These are phyloP conservation scores for Arctium lappa DNA, from an alignment of 129 eudicot species.

Conservation along the genomic window DNA sequence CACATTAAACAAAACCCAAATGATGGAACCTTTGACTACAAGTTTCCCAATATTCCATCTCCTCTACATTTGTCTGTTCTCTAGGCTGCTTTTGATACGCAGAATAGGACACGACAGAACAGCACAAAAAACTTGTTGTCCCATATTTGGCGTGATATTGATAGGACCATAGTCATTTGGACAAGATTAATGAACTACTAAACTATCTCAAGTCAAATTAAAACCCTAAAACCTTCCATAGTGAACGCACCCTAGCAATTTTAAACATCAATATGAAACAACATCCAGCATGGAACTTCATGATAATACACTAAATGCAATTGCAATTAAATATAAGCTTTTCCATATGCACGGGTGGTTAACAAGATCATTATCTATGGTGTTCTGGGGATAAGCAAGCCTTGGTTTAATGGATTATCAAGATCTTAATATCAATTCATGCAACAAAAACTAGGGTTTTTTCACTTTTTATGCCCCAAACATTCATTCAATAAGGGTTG, in stretches of 20 bases:
- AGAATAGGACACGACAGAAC: too few relatives aligned
- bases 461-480: too few relatives aligned
- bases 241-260: background rate
- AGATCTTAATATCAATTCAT: background rate
- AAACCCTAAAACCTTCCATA: background rate
- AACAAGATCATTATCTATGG: background rate
- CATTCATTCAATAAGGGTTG: background rate
- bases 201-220: background rate
- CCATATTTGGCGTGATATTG: background rate
- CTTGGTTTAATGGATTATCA: background rate
- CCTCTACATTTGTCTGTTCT: slow-evolving; percentile 28
- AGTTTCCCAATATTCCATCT: slow-evolving; percentile 13
- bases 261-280: background rate
- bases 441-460: background rate
- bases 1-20: slow-evolving; percentile 16
- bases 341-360: background rate
- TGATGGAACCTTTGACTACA: slow-evolving; percentile 31
- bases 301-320: background rate
- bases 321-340: background rate
- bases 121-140: background rate
- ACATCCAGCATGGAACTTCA: background rate
- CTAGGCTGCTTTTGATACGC: background rate
- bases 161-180: background rate
- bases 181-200: background rate
- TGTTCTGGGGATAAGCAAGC: background rate